Percentiles rank a stretch among this genome's conserved stretches.
Evolutionary conservation across 805 yeast species (phyloP).

Genomic region (Cephaloascus albidus): DNA sequence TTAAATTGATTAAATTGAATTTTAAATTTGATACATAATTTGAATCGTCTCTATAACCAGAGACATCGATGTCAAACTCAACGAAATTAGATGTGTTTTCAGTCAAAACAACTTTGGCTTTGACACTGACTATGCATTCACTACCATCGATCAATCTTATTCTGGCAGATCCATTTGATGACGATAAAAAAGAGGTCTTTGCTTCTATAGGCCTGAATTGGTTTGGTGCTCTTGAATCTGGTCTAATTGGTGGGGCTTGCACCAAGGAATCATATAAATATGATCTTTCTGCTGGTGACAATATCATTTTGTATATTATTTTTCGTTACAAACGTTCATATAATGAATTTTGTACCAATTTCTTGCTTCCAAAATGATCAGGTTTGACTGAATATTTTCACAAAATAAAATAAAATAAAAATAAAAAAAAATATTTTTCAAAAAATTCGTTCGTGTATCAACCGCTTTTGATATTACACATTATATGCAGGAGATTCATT

Average conservation of each 20-base stretch:
- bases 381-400: too few species aligned
- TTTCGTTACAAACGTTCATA: too few species aligned
- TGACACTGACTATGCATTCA: conserved; percentile 88
- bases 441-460: too few species aligned
- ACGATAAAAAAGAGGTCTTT: conserved; percentile 69
- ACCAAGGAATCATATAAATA: conserved; percentile 68
- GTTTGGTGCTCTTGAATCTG: conserved; percentile 68
- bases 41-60: conserved; percentile 75
- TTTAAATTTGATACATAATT: conserved; percentile 54
- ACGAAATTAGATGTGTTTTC: conserved; percentile 38
- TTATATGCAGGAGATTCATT: too few species aligned
- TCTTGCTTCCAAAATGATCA: too few species aligned
- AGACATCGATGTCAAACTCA: conserved; percentile 72
- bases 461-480: too few species aligned
- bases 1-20: conserved; percentile 46
- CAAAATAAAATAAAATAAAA: too few species aligned
- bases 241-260: conserved; percentile 55
- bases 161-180: conserved; percentile 89
- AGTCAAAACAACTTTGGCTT: conserved; percentile 62
- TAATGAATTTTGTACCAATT: too few species aligned
- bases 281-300: conserved; percentile 70
- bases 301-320: conserved; percentile 33
- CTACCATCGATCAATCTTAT: conserved; percentile 82
- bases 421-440: too few species aligned
- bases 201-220: conserved; percentile 88